phyloP scores from a whole-genome alignment of 2,329 filamentous ascomycete species.

The Talaromyces funiculosus region DNA sequence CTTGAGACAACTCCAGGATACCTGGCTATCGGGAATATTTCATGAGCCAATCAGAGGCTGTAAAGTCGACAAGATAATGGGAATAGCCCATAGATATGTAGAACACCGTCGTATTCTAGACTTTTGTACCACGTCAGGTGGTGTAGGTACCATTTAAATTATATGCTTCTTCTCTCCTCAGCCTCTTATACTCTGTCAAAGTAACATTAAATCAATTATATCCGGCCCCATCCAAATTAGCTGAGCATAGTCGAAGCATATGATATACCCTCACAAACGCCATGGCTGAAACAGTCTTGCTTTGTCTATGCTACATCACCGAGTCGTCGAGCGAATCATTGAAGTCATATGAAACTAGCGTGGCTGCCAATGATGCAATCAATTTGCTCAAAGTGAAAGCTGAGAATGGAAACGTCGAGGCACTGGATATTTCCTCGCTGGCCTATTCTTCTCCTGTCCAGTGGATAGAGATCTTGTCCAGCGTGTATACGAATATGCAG shows the following conservation, averaged over 20 bases:
- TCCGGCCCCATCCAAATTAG: not conserved
- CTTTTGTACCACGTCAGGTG: not conserved
- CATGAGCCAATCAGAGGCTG: not conserved
- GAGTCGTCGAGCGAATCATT: not conserved
- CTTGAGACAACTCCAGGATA: too few relatives aligned
- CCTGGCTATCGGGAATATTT: too few relatives aligned
- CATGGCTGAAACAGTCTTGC: not conserved
- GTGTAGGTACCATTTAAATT: not conserved
- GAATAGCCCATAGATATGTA: not conserved
- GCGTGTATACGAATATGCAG: not conserved
- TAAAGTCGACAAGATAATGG: not conserved
- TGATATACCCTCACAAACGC: not conserved
- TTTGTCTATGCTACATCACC: slow-evolving; percentile 1
- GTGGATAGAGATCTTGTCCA: not conserved
- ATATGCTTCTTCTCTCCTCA: not conserved
- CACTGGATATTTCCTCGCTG: not conserved
- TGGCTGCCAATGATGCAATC: not conserved
- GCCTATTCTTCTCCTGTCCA: not conserved
- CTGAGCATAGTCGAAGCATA: not conserved
- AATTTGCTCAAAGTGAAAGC: not conserved
- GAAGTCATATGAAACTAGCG: not conserved
- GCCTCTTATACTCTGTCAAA: not conserved
- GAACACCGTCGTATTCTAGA: not conserved
- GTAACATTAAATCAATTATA: not conserved
- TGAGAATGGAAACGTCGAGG: not conserved